A percentile compares a stretch with the other conserved stretches of the same genome.
Conservation (phyloP, 495 filamentous ascomycete genomes). For the Xylaria castorea region DNA sequence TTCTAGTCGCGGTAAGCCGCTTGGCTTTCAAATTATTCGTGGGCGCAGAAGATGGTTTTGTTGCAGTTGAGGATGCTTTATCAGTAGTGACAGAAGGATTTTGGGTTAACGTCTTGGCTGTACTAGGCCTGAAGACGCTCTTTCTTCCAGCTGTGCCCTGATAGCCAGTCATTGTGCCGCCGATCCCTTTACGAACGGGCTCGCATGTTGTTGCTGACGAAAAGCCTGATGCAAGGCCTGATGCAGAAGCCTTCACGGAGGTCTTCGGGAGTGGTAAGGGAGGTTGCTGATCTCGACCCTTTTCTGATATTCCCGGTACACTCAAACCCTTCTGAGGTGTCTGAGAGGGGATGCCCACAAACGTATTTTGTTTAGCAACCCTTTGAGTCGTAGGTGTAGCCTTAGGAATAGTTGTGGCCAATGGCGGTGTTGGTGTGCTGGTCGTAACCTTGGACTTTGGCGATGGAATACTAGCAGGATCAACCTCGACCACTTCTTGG, state of each 20-base stretch:
- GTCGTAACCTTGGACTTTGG: slow-evolving; percentile 12
- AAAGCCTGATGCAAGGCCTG: neutral
- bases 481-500: slow-evolving; percentile 15
- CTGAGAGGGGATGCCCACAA: neutral
- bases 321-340: slow-evolving; percentile 3
- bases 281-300: slow-evolving; percentile 20
- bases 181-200: slow-evolving; percentile 11
- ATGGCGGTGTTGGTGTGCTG: neutral
- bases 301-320: slow-evolving; percentile 6
- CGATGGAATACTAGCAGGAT: slow-evolving; percentile 4
- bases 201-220: slow-evolving; percentile 10
- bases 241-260: slow-evolving; percentile 8
- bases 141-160: slow-evolving; percentile 41
- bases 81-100: neutral
- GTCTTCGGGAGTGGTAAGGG: slow-evolving; percentile 4
- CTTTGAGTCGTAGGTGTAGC: neutral
- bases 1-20: slow-evolving; percentile 36
- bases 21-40: slow-evolving; percentile 33
- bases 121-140: slow-evolving; percentile 22
- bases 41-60: neutral
- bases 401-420: neutral
- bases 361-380: slow-evolving; percentile 24
- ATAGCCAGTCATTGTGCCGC: slow-evolving; percentile 38
- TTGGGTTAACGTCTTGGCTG: neutral
- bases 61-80: slow-evolving; percentile 23